Conservation (phyloP, 495 filamentous ascomycete genomes). For the Aspergillus panamensis region DNA sequence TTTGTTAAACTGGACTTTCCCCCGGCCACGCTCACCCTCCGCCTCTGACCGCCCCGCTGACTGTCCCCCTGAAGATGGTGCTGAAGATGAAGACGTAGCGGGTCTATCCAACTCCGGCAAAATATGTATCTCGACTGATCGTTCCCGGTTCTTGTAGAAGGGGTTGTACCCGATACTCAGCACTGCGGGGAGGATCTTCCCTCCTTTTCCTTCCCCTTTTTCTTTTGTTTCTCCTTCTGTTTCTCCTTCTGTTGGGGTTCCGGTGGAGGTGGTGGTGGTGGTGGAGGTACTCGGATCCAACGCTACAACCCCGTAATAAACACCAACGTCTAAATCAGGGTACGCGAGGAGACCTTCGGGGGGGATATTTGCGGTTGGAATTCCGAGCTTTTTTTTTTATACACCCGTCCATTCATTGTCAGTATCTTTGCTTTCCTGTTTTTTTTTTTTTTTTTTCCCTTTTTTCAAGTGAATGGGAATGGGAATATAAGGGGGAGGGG, state of each 20-base stretch:
- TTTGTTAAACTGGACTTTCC: conserved; percentile 35
- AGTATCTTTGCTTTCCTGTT: neutral
- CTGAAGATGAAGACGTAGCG: conserved; percentile 75
- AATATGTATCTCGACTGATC: conserved; percentile 54
- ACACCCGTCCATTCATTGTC: neutral
- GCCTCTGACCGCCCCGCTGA: conserved; percentile 13
- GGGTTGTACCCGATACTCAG: conserved; percentile 96
- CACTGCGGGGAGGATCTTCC: conserved; percentile 75
- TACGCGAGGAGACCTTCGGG: conserved; percentile 72
- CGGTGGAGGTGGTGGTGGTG: no score
- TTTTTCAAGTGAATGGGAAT: neutral
- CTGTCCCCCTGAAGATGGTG: conserved; percentile 26
- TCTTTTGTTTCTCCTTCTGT: neutral
- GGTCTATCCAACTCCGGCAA: conserved; percentile 47
- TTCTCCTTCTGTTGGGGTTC: neutral
- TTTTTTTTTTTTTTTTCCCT: neutral
- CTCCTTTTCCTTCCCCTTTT: conserved; percentile 19
- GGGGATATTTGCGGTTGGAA: conserved; percentile 96
- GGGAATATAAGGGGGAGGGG: neutral
- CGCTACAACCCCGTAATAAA: conserved; percentile 89
- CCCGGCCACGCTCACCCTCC: conserved; percentile 12
- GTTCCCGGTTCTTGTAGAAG: conserved; percentile 82
- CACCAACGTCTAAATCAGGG: conserved; percentile 64
- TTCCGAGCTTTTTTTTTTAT: conserved; percentile 60
- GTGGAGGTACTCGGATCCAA: conserved; percentile 39